Conservation (phyloP, 129 eudicot species). For the Escallonia herrerae region DNA sequence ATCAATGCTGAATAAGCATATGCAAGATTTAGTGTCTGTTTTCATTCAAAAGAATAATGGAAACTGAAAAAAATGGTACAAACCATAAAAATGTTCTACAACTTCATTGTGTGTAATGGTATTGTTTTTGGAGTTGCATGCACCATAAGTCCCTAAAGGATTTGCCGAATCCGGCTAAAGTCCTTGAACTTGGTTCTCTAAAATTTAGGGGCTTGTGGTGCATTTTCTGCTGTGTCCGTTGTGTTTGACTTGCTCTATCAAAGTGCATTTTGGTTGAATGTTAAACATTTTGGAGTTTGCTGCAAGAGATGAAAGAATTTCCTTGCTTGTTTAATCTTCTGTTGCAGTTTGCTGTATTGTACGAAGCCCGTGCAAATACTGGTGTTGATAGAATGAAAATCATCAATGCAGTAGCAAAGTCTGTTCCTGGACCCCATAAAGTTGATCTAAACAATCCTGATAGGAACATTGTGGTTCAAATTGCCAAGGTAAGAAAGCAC, state of each 20-base stretch:
- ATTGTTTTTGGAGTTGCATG: no score
- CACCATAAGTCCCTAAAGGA: no score
- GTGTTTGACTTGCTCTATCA: neutral
- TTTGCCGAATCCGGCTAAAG: no score
- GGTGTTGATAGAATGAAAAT: constrained; percentile 83
- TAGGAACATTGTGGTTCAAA: constrained; percentile 73
- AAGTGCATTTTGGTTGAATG: neutral
- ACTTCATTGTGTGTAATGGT: no score
- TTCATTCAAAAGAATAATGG: no score
- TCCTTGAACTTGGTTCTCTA: no score
- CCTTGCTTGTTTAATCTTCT: neutral
- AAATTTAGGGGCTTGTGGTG: no score
- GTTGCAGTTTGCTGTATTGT: constrained; percentile 76
- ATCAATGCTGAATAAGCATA: no score
- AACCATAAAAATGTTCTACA: no score
- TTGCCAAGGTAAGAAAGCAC: constrained; percentile 60
- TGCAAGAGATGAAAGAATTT: neutral
- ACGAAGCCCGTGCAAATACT: constrained; percentile 95
- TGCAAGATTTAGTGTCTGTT: no score
- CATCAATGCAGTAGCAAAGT: constrained; percentile 77
- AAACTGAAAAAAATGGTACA: no score
- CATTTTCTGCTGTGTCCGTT: neutral
- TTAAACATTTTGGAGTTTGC: neutral
- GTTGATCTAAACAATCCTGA: constrained; percentile 88
- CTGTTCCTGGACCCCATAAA: constrained; percentile 81